A percentile compares a stretch with the other conserved stretches of the same genome.
phyloP scores from a whole-genome alignment of 176 grass and related monocot genomes.

The Zoysia japonica region DNA sequence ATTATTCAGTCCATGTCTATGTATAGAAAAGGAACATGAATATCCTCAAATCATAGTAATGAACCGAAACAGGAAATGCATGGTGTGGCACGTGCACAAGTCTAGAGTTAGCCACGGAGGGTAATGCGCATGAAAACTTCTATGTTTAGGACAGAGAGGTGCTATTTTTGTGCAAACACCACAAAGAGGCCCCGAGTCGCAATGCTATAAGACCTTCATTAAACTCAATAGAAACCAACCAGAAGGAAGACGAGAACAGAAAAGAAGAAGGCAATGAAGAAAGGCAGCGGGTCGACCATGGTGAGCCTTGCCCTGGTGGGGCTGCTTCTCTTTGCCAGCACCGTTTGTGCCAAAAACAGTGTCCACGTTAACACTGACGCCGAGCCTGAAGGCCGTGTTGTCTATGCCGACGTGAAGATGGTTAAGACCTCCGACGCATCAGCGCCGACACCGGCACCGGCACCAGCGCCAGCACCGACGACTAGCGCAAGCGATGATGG shows the following conservation, averaged over 20 bases:
- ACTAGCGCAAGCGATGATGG: neutral
- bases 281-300: neutral
- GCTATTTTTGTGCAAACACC: neutral
- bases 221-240: neutral
- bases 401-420: slow-evolving; percentile 34
- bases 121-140: neutral
- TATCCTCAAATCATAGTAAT: no score
- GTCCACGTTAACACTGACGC: neutral
- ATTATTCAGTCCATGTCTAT: no score
- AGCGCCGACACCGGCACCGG: neutral
- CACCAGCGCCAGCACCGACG: neutral
- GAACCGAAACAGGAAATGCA: neutral
- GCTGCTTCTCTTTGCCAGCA: slow-evolving; percentile 8
- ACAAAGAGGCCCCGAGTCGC: neutral
- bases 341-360: neutral
- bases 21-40: no score
- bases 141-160: neutral
- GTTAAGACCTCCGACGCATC: neutral
- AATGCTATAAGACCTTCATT: neutral
- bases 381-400: slow-evolving; percentile 7
- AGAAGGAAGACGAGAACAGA: neutral
- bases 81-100: neutral
- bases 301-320: slow-evolving; percentile 28
- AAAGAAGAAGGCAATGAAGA: no score
- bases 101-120: neutral